phyloP scores from a whole-genome alignment of 2,329 filamentous ascomycete genomes.

The Neobulgaria alba region DNA sequence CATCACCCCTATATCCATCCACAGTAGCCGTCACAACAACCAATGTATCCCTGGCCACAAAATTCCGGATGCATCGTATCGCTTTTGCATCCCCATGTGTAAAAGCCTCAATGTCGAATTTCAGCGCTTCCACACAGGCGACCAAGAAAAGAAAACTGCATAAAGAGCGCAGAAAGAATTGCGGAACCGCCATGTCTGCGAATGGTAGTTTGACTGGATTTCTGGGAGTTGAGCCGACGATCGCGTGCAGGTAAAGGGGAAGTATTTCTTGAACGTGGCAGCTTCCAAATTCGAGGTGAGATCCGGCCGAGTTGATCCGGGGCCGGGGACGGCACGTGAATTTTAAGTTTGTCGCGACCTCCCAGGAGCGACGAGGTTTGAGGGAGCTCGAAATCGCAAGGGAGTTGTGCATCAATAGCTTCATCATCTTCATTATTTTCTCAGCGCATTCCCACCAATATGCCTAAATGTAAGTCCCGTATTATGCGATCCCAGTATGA shows the following conservation, averaged over 20 bases:
- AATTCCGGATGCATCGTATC: slow-evolving; percentile 93
- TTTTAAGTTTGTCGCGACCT: slow-evolving; percentile 1
- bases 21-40: slow-evolving; percentile 92
- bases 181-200: neutral
- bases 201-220: neutral
- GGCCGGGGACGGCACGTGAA: neutral
- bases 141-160: slow-evolving; percentile 46
- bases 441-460: slow-evolving; percentile 37
- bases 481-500: slow-evolving; percentile 4
- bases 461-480: slow-evolving; percentile 74
- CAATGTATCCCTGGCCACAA: slow-evolving; percentile 82
- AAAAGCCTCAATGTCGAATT: slow-evolving; percentile 82
- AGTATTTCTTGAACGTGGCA: neutral
- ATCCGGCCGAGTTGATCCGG: too few relatives aligned
- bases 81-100: slow-evolving; percentile 54
- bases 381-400: slow-evolving; percentile 1
- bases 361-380: too few relatives aligned
- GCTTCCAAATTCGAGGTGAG: too few relatives aligned
- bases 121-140: slow-evolving; percentile 59
- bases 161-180: neutral
- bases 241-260: neutral
- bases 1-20: slow-evolving; percentile 80
- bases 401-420: neutral
- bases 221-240: neutral
- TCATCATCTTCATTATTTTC: slow-evolving; percentile 1